Conservation (phyloP, 163 green algal species). For the Chloromonas sp. region DNA sequence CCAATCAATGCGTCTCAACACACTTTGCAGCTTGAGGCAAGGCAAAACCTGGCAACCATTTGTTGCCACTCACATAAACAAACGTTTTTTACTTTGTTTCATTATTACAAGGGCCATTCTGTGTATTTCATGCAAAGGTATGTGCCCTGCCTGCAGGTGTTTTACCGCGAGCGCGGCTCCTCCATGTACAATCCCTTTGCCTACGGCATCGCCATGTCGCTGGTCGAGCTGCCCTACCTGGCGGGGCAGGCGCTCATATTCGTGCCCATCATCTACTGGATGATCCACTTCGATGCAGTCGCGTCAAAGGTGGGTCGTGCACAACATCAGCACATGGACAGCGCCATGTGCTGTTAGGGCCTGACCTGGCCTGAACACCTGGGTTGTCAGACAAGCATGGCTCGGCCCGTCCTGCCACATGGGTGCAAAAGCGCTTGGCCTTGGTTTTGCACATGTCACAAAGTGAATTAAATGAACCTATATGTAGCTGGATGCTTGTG, state of each 20-base stretch:
- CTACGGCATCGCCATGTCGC: slow-evolving; percentile 44
- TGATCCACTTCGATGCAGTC: slow-evolving; percentile 37
- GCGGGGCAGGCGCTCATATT: slow-evolving; percentile 52
- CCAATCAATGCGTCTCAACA: too few relatives aligned
- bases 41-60: too few relatives aligned
- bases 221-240: slow-evolving; percentile 69
- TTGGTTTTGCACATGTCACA: background rate
- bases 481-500: too few relatives aligned
- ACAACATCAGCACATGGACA: background rate
- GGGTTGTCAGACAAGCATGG: too few relatives aligned
- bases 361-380: too few relatives aligned
- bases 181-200: slow-evolving; percentile 56
- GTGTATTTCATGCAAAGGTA: too few relatives aligned
- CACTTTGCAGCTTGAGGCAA: too few relatives aligned
- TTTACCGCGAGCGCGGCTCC: slow-evolving; percentile 56
- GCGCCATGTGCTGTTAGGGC: background rate
- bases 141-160: slow-evolving; percentile 22
- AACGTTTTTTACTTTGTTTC: too few relatives aligned
- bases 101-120: too few relatives aligned
- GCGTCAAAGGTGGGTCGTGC: slow-evolving; percentile 14
- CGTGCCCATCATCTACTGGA: slow-evolving; percentile 63
- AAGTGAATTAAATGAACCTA: background rate
- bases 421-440: too few relatives aligned
- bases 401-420: too few relatives aligned
- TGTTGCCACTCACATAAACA: too few relatives aligned